Percentiles rank a stretch among this genome's conserved stretches.
These are phyloP conservation scores for Plasmodium knowlesi DNA, from an alignment of 169 alveolate species.

Conservation along the genomic window DNA sequence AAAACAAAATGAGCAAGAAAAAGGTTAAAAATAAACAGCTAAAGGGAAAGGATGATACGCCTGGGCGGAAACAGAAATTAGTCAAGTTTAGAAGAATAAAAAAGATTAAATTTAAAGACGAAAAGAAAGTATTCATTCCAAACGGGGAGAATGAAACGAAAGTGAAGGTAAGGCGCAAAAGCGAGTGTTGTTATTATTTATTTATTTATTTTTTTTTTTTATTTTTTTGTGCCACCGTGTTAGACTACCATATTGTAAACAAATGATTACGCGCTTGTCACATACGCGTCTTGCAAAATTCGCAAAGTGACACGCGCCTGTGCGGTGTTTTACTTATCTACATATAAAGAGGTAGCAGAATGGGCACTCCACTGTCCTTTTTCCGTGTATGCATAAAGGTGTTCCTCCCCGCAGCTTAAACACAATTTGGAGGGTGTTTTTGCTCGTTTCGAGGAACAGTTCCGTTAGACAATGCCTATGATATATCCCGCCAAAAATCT, in stretches of 20 bases:
- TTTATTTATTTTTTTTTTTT: neutral
- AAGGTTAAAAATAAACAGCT: neutral
- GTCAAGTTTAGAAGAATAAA: slow-evolving; percentile 62
- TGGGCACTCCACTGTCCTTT: neutral
- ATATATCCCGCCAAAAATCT: neutral
- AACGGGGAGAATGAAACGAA: neutral
- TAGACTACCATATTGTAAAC: neutral
- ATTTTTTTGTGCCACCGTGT: neutral
- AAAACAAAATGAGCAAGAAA: neutral
- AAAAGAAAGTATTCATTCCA: neutral
- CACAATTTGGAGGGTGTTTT: neutral
- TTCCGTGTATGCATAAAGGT: neutral
- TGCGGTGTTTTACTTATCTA: neutral
- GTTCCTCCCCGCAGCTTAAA: neutral
- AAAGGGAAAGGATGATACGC: neutral
- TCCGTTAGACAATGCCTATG: neutral
- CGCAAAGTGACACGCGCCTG: neutral
- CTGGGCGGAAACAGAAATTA: slow-evolving; percentile 6
- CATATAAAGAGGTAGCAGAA: neutral
- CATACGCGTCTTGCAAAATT: neutral
- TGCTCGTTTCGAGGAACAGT: neutral
- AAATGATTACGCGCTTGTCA: neutral
- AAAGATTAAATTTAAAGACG: slow-evolving; percentile 50
- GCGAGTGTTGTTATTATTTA: neutral
- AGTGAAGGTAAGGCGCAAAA: slow-evolving; percentile 19